Conservation (phyloP, 1,139 yeast genomes). For the Yamadazyma jaroonii region DNA sequence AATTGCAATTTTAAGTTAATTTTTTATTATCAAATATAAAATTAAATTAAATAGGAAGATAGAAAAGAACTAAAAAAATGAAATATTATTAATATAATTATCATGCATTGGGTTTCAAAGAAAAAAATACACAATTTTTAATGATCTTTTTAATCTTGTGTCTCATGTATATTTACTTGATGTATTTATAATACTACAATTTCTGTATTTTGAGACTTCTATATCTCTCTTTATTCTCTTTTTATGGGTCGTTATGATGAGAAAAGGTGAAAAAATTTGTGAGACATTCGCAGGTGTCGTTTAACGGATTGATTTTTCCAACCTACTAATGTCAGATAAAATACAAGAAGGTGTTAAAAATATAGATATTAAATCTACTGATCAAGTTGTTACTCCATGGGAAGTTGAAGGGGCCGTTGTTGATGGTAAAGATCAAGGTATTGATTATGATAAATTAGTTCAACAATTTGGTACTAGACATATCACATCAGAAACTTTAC, state of each 20-base stretch:
- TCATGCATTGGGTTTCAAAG: conserved; percentile 33
- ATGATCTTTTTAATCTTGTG: conserved; percentile 15
- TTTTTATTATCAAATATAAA: conserved; percentile 1
- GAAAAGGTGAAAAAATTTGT: background rate
- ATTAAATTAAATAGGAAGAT: conserved; percentile 1
- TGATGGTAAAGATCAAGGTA: conserved; percentile 84
- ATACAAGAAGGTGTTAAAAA: conserved; percentile 26
- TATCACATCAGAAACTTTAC: conserved; percentile 68
- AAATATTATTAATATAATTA: conserved; percentile 12
- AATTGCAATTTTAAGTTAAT: conserved; percentile 82
- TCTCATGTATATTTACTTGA: conserved; percentile 17
- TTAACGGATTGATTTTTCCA: background rate
- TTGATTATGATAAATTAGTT: conserved; percentile 87
- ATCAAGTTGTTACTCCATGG: conserved; percentile 92
- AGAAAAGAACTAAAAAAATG: conserved; percentile 5
- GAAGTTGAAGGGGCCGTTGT: conserved; percentile 98
- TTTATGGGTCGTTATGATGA: background rate
- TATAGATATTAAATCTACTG: conserved; percentile 33
- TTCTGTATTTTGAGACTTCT: background rate
- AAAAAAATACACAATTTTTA: conserved; percentile 21
- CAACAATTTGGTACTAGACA: conserved; percentile 83
- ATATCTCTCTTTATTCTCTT: no score
- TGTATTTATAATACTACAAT: conserved; percentile 17
- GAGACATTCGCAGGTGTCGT: background rate
- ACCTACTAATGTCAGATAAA: conserved; percentile 2